Percentiles rank a stretch among this genome's conserved stretches.
Evolutionary conservation across 139 green algal genomes (phyloP).

Genomic region (Desmodesmus armatus): DNA sequence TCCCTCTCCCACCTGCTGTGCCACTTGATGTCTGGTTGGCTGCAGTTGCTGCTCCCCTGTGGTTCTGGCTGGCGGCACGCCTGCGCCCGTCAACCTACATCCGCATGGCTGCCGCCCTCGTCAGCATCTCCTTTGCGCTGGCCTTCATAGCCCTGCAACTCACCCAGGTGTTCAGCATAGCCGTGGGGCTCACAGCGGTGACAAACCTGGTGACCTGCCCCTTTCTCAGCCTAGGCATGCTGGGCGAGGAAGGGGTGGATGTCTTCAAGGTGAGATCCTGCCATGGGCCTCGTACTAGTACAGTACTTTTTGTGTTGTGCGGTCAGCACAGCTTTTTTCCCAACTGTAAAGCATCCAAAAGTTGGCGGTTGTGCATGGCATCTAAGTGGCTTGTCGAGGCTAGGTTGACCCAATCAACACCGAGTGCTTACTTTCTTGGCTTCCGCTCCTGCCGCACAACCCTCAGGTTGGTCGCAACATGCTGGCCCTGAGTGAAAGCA

Average conservation of each 20-base stretch:
- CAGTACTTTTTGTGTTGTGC: too few species aligned
- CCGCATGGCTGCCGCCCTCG: neutral
- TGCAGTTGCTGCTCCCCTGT: neutral
- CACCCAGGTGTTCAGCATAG: neutral
- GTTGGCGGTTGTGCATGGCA: neutral
- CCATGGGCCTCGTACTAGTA: too few species aligned
- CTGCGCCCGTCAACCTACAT: neutral
- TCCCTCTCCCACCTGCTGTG: neutral
- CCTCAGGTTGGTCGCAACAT: neutral
- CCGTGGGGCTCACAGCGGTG: neutral
- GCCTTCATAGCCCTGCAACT: neutral
- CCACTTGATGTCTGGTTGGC: neutral
- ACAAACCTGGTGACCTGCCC: neutral
- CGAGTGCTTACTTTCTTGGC: too few species aligned
- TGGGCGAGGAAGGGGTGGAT: neutral
- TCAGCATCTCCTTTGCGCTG: neutral
- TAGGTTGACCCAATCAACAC: too few species aligned
- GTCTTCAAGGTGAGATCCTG: neutral
- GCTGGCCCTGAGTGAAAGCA: neutral
- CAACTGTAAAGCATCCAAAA: too few species aligned
- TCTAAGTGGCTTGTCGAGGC: neutral
- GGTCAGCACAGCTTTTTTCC: too few species aligned
- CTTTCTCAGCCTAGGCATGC: neutral
- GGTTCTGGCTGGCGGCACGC: conserved; percentile 8
- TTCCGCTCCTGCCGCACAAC: too few species aligned